Evolutionary conservation across 2,329 filamentous ascomycete genomes (phyloP), one percentile per base, ranked within the genome.

Genomic region (Coniochaeta sp.): DNA sequence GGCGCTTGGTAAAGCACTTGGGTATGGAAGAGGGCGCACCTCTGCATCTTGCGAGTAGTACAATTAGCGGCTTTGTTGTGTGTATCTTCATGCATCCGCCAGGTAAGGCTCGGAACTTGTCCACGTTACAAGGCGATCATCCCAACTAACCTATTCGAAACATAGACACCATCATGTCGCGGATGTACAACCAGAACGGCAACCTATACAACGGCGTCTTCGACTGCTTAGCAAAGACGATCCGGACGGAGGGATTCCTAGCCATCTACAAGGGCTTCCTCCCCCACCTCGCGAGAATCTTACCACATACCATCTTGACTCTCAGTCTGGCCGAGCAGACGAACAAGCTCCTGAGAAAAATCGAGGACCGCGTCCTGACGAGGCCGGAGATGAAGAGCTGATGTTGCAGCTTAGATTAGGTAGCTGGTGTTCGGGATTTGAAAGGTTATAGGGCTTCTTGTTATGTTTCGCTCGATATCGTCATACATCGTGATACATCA

Each of bases 201-300:
- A 96, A 97, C 72, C 82, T 99, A n/a, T 99, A 99, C 80, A 88
- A 84, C 67, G 90, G 93, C 61, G 91, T 96, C 5, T 90, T 96
- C 64, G 95, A 99, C 76, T 99, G 95, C 73, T 76, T 98, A 62
- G 85, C 84, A 72, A 93, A 96, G 77, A 99, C 95, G 0, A 82
- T 99, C 63, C 89, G 88, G 72, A 96, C 91, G 0, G 95, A 99
- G 73, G 95, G 95, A 24, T 69, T 96, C 58, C 77, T 98, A 55
- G 95, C 95, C 63, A 90, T 99, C 61, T 99, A 99, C 81, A 99
- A 99, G 80, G 95, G 95, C 62, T 97, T 96, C 79, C 86, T 96
- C 70, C 95, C 95, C 17, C 95, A 99, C 77, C 78, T 99, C 66
- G 92, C 95, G 34, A 83, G 95, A 68, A 98, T 99, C 69, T 77